These are phyloP conservation scores for Ceratocystis papillata DNA, from an alignment of 2,329 filamentous ascomycete species.

Conservation along the genomic window DNA sequence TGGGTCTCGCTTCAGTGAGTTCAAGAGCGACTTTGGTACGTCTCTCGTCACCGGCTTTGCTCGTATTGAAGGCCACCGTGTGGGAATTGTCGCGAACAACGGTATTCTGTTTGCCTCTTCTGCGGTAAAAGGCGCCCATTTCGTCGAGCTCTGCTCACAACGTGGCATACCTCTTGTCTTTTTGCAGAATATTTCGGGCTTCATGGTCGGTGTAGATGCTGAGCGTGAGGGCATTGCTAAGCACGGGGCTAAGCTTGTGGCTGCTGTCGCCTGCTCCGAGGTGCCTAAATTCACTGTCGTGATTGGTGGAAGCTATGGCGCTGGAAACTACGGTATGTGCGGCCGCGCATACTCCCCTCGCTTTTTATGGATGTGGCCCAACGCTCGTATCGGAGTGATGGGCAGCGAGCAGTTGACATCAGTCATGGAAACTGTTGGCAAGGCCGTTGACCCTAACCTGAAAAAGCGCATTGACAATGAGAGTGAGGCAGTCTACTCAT, in stretches of 20 bases:
- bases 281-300: constrained; percentile 97
- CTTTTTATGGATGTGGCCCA: constrained; percentile 95
- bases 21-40: constrained; percentile 82
- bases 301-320: constrained; percentile 83
- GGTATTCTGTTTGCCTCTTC: constrained; percentile 87
- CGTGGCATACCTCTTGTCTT: constrained; percentile 84
- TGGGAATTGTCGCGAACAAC: constrained; percentile 92
- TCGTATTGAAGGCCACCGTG: constrained; percentile 74
- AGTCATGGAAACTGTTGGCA: constrained; percentile 91
- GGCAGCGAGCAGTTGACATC: constrained; percentile 80
- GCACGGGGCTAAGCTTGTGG: constrained; percentile 94
- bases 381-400: constrained; percentile 94
- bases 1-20: constrained; percentile 80
- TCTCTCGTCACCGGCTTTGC: constrained; percentile 90
- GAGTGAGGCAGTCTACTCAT: constrained; percentile 80
- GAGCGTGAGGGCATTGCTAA: constrained; percentile 95
- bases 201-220: constrained; percentile 92
- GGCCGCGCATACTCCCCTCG: constrained; percentile 85
- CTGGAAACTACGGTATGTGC: constrained; percentile 98
- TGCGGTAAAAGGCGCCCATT: constrained; percentile 88
- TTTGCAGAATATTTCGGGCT: constrained; percentile 91
- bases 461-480: constrained; percentile 79
- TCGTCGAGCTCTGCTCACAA: constrained; percentile 88
- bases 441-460: constrained; percentile 60
- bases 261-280: constrained; percentile 83